phyloP scores from a whole-genome alignment of 441 rosid species.

The Melastoma candidum region DNA sequence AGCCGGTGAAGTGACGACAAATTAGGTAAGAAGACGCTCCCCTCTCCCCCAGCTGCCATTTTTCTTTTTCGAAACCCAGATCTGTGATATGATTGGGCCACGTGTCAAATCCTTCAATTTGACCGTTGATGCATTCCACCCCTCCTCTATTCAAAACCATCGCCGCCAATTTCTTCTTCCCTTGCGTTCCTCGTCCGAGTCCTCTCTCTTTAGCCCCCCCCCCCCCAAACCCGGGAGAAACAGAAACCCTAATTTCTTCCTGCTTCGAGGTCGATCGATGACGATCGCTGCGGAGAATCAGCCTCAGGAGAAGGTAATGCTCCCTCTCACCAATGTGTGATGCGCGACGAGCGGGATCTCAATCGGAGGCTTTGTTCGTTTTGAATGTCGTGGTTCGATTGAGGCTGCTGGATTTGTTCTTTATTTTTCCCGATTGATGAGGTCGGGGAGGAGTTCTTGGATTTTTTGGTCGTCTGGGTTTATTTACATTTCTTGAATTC shows the following conservation, averaged over 20 bases:
- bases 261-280: slow-evolving; percentile 15
- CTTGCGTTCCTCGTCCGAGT: background rate
- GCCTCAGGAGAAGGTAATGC: slow-evolving; percentile 36
- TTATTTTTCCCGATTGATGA: too few relatives aligned
- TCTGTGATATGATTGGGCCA: slow-evolving; percentile 23
- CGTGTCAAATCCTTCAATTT: slow-evolving; percentile 21
- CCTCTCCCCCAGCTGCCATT: slow-evolving; percentile 7
- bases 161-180: slow-evolving; percentile 1
- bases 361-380: too few relatives aligned
- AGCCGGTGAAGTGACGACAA: slow-evolving; percentile 37
- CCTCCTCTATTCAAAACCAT: slow-evolving; percentile 6
- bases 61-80: slow-evolving; percentile 19
- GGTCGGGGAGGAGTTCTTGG: too few relatives aligned
- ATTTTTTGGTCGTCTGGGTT: too few relatives aligned
- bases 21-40: slow-evolving; percentile 19
- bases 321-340: background rate
- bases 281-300: slow-evolving; percentile 47
- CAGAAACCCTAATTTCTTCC: slow-evolving; percentile 1
- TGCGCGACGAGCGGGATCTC: background rate
- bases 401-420: too few relatives aligned
- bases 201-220: background rate
- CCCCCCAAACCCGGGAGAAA: background rate
- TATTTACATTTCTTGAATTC: too few relatives aligned
- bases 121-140: slow-evolving; percentile 35
- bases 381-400: too few relatives aligned